Base-by-base conservation (phyloP, 495 filamentous ascomycete species). In the Penicillium canariense region DNA sequence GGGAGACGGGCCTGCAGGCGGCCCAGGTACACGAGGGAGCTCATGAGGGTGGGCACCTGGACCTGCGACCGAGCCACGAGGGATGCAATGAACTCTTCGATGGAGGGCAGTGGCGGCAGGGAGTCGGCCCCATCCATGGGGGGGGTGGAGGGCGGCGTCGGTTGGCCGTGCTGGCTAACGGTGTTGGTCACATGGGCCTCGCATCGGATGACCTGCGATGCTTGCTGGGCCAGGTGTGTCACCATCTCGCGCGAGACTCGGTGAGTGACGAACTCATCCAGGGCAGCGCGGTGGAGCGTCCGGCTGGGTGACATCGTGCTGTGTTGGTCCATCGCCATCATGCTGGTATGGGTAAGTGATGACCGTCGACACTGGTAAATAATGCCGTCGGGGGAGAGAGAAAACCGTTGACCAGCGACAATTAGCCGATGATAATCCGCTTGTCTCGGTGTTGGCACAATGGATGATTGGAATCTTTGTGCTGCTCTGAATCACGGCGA, bases 21-120 rank as follows among this genome's bases (percentile, higher is more conserved):
- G 60, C 80, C 82, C 42, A 98, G 86, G 77, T 97, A 98, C 65
- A 98, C 91, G 4, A 97, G 81, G 5, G 91, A 89, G 49, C 89
- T 90, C 95, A 97, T 97, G 56, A 98, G 83, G 15, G 94, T 98
- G 1, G 92, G 90, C 40, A 96, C 91, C 75, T 97, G 93, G 15
- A 98, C 94, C 69, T 96, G 95, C 48, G 95, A 97, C 42, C 89
- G 86, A 60, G 88, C 81, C 56, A 97, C 91, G 23, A 97, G 77
- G 22, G 89, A 90, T 36, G 84, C 86, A 77, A 98, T 97, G 78
- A 98, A 98, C 36, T 79, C 78, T 70, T 96, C 89, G 22, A 97
- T 74, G 1, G 89, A 85, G 5, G 94, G 94, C 4, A 97, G 74
- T 3, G 70, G 54, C 2, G 83, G 75, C 53, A 75, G 30, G 51